Evolutionary conservation across 352 stramenopile species (phyloP), one percentile per base, ranked within the genome.

Genomic region (Lagenidium sp.): DNA sequence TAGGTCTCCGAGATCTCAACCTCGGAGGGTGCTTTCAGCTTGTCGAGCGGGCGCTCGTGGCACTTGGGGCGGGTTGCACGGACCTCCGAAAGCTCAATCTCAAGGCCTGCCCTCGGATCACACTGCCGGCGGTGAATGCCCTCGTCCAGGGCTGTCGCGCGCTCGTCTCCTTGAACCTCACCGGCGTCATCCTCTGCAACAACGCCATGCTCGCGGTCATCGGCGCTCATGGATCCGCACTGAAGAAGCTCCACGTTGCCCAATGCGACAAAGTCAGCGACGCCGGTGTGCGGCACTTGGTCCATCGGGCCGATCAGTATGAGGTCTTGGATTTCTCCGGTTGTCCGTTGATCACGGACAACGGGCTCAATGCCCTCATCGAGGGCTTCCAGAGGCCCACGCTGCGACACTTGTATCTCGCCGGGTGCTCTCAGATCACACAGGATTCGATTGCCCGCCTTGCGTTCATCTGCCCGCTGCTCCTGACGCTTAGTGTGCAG

Each of bases 11-110:
- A 16, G 68, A 84, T 18, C 37, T 87, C 18, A 74, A 80, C 8
- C 29, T 89, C 2, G 68, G 47, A 16, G 64, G 71, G 2, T 97
- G 86, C 45, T 94, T 92, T 36, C 78, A 93, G 49, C 45, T 97
- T 7, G 67, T 76, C 19, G 77, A 89, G 44, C 66, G 82, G 13
- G 68, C 84, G 0, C 59, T 97, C 1, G 68, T 89, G 19, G 72
- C 84, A 0, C 57, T 97, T n/a, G 74, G 71, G 4, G 47, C 36
- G 8, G 56, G 63, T 16, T 83, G 90, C 45, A 49, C 35, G 8
- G 44, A 54, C 4, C 57, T 97, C 5, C 60, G 68, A 16, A 57
- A 57, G 23, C 50, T 97, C 16, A 91, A 78, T 41, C 32, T 97
- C 12, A 80, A 78, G 8, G 74, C 71, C 6, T 97, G 91, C 52